Evolutionary conservation across 352 stramenopile genomes (phyloP).

Genomic region (Phytophthora cajani): DNA sequence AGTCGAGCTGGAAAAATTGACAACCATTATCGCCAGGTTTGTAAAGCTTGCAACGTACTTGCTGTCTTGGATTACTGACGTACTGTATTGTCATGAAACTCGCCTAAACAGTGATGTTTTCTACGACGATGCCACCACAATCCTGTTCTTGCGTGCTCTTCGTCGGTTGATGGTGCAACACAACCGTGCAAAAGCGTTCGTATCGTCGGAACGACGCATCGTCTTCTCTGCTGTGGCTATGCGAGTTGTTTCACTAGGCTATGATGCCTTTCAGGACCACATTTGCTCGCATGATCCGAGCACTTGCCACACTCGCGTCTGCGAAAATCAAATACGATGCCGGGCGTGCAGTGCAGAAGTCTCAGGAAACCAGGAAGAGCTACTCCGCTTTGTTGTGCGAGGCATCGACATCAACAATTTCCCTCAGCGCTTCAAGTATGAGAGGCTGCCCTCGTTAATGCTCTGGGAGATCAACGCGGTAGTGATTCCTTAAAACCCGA

Average conservation of each 20-base stretch:
- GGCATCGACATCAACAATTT: slow-evolving; percentile 27
- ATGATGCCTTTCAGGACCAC: slow-evolving; percentile 56
- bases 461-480: slow-evolving; percentile 55
- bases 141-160: slow-evolving; percentile 50
- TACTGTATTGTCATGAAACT: neutral
- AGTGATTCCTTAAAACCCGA: slow-evolving; percentile 10
- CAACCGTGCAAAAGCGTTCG: slow-evolving; percentile 28
- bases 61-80: neutral
- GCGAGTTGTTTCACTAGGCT: slow-evolving; percentile 57
- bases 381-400: slow-evolving; percentile 43
- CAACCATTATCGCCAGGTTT: slow-evolving; percentile 49
- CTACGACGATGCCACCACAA: slow-evolving; percentile 60
- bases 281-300: slow-evolving; percentile 47
- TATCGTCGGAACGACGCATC: slow-evolving; percentile 53
- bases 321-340: slow-evolving; percentile 42
- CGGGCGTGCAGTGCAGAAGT: slow-evolving; percentile 10
- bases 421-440: slow-evolving; percentile 51
- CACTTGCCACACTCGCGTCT: slow-evolving; percentile 19
- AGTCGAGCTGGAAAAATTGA: slow-evolving; percentile 18
- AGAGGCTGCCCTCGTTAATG: slow-evolving; percentile 51
- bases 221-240: slow-evolving; percentile 67
- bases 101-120: slow-evolving; percentile 61
- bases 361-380: neutral
- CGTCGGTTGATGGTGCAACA: slow-evolving; percentile 44
- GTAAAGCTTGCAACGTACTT: neutral